phyloP scores from a whole-genome alignment of 1,284 basidiomycete species.

The Cryptococcus sp. region DNA sequence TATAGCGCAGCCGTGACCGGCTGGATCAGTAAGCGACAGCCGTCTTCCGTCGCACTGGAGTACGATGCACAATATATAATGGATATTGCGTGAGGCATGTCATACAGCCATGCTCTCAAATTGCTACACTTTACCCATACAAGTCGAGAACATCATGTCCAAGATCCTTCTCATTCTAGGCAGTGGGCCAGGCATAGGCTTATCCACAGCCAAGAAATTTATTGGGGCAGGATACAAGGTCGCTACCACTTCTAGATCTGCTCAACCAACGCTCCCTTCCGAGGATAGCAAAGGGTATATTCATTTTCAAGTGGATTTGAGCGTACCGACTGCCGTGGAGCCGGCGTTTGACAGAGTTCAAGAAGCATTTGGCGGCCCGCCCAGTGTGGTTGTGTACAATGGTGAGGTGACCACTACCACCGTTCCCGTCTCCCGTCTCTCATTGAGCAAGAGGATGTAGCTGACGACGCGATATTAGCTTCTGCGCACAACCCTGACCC shows the following conservation, averaged over 20 bases:
- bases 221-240: constrained; percentile 2
- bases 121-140: too few relatives aligned
- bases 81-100: too few relatives aligned
- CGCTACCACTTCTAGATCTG: constrained; percentile 1
- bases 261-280: not conserved
- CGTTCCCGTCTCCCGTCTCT: too few relatives aligned
- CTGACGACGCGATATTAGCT: too few relatives aligned
- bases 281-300: not conserved
- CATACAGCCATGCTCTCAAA: too few relatives aligned
- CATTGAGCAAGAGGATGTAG: too few relatives aligned
- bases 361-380: constrained; percentile 1
- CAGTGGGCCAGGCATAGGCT: not conserved
- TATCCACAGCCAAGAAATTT: constrained; percentile 1
- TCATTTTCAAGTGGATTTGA: constrained; percentile 4
- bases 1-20: too few relatives aligned
- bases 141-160: not conserved
- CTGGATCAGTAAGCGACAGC: too few relatives aligned
- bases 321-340: constrained; percentile 1
- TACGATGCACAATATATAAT: too few relatives aligned
- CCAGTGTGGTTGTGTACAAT: constrained; percentile 10
- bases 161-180: constrained; percentile 9
- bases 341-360: constrained; percentile 3
- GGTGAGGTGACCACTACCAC: not conserved
- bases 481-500: not conserved
- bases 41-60: too few relatives aligned